These are phyloP conservation scores for Bullera alba DNA, from an alignment of 768 basidiomycete genomes.

Conservation along the genomic window DNA sequence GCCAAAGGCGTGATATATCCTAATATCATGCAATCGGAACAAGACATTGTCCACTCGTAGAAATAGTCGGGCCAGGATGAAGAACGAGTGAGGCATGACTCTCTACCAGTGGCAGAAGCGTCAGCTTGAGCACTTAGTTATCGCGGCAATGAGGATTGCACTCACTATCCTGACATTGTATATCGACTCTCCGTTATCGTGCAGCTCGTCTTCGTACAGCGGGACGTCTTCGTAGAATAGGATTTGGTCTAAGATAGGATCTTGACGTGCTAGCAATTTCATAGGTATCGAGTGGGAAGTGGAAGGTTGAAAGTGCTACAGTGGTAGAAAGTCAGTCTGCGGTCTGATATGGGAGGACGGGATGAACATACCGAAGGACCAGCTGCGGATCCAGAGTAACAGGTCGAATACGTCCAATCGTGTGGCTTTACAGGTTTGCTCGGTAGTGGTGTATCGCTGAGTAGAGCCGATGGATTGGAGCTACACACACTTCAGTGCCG, in stretches of 20 bases:
- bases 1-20: constrained; percentile 77
- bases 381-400: constrained; percentile 57
- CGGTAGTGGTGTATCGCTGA: constrained; percentile 38
- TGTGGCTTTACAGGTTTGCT: constrained; percentile 65
- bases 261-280: constrained; percentile 73
- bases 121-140: background rate
- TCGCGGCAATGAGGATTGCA: constrained; percentile 11
- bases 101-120: constrained; percentile 59
- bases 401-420: constrained; percentile 97
- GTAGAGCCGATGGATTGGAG: constrained; percentile 9
- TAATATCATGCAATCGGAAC: constrained; percentile 80
- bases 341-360: constrained; percentile 12
- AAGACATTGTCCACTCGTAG: constrained; percentile 90
- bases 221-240: constrained; percentile 96
- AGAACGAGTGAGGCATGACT: constrained; percentile 93
- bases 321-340: background rate
- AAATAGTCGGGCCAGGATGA: constrained; percentile 83
- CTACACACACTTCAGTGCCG: background rate
- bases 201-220: constrained; percentile 90
- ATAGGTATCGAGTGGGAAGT: constrained; percentile 59
- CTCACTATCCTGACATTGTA: constrained; percentile 79
- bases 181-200: constrained; percentile 88
- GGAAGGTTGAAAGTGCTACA: constrained; percentile 46
- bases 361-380: constrained; percentile 26
- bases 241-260: constrained; percentile 61